Conservation (phyloP, 169 alveolate genomes). For the Plasmodium knowlesi region DNA sequence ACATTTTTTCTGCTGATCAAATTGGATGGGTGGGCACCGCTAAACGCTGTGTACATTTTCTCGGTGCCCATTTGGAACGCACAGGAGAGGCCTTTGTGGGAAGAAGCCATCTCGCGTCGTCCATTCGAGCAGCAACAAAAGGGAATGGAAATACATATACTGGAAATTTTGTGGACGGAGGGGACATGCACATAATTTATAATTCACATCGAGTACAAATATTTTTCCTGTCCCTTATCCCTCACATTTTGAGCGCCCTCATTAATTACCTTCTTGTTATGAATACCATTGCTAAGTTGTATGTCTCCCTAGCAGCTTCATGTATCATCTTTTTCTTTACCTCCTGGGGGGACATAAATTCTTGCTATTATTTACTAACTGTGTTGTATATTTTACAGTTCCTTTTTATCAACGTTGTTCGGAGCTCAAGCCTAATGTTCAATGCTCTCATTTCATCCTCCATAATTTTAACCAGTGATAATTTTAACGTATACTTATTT, state of each 20-base stretch:
- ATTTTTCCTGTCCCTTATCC: background rate
- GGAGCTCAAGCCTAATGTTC: slow-evolving; percentile 28
- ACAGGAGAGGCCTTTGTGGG: background rate
- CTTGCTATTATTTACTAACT: slow-evolving; percentile 6
- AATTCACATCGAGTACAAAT: background rate
- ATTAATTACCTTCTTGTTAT: slow-evolving; percentile 39
- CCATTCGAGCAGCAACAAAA: background rate
- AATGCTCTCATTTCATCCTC: slow-evolving; percentile 51
- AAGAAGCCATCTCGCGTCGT: background rate
- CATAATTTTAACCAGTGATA: slow-evolving; percentile 29
- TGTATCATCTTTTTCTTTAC: slow-evolving; percentile 41
- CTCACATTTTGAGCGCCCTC: slow-evolving; percentile 17
- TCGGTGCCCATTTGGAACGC: slow-evolving; percentile 5
- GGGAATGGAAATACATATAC: background rate
- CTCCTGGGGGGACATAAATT: background rate
- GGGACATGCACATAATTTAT: background rate
- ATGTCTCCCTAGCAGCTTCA: slow-evolving; percentile 27
- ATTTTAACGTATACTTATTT: slow-evolving; percentile 13
- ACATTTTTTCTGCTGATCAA: slow-evolving; percentile 12
- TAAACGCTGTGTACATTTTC: slow-evolving; percentile 2
- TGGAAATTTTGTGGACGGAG: background rate
- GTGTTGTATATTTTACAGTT: background rate
- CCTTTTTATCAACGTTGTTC: slow-evolving; percentile 48
- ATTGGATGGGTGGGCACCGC: background rate
- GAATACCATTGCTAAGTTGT: slow-evolving; percentile 48